Percentiles rank a stretch among this genome's conserved stretches.
Conservation (phyloP, 73 alveolate species). For the Durusdinium trenchii region DNA sequence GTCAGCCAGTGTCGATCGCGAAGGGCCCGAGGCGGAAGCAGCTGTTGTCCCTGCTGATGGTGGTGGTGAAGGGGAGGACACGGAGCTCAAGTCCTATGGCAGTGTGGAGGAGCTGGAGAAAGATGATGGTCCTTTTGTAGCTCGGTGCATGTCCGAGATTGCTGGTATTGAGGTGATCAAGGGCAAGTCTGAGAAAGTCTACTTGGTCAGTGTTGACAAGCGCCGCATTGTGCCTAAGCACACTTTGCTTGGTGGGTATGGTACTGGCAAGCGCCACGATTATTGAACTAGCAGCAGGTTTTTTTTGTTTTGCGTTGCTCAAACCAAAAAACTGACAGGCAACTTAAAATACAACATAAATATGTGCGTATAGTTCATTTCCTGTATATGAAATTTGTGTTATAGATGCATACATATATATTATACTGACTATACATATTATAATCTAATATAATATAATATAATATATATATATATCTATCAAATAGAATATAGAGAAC, state of each 20-base stretch:
- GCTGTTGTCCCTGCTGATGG: background rate
- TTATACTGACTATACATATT: too few relatives aligned
- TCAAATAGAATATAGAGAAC: too few relatives aligned
- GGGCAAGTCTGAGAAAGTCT: background rate
- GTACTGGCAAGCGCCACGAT: slow-evolving; percentile 30
- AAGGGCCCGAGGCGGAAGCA: background rate
- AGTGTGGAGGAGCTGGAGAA: background rate
- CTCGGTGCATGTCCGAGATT: background rate
- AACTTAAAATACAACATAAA: too few relatives aligned
- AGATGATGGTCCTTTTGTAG: background rate
- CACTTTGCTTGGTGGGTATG: background rate
- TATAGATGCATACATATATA: too few relatives aligned
- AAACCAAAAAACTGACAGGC: too few relatives aligned
- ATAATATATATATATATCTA: too few relatives aligned
- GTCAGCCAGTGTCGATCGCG: background rate
- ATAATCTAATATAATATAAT: too few relatives aligned
- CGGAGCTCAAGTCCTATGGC: background rate
- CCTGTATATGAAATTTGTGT: too few relatives aligned
- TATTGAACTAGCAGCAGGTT: too few relatives aligned
- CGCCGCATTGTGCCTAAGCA: background rate
- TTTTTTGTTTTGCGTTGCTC: too few relatives aligned
- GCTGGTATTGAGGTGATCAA: background rate
- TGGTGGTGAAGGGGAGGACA: background rate
- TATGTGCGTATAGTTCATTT: too few relatives aligned
- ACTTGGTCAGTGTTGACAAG: background rate